phyloP scores from a whole-genome alignment of 2,329 filamentous ascomycete species.

The Microsporum audouinii region DNA sequence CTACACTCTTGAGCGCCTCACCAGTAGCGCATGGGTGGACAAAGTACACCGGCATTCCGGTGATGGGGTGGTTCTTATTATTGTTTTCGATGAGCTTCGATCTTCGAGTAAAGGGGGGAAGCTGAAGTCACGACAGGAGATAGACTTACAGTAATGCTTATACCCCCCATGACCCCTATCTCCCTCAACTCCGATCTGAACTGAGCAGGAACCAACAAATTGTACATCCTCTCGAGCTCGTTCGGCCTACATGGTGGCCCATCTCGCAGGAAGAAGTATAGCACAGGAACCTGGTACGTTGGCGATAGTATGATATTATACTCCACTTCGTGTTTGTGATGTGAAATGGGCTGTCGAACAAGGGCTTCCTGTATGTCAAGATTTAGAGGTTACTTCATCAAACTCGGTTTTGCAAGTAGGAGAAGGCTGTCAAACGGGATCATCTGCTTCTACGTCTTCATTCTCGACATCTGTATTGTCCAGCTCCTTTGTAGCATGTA shows the following conservation, averaged over 20 bases:
- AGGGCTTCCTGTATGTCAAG: conserved; percentile 7
- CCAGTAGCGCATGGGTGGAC: conserved; percentile 86
- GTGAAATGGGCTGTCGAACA: background rate
- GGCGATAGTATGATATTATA: conserved; percentile 68
- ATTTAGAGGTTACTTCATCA: background rate
- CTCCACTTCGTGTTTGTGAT: conserved; percentile 40
- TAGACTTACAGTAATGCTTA: conserved; percentile 62
- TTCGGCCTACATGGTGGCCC: conserved; percentile 45
- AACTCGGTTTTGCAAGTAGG: background rate
- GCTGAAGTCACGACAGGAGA: background rate
- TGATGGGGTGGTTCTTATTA: conserved; percentile 68
- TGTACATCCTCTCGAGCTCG: conserved; percentile 45
- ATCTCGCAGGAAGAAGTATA: conserved; percentile 61
- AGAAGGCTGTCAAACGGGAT: conserved; percentile 6
- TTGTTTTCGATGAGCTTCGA: conserved; percentile 16
- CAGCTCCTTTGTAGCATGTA: background rate
- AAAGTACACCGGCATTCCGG: conserved; percentile 70
- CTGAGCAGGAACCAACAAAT: conserved; percentile 57
- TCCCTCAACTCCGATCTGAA: conserved; percentile 51
- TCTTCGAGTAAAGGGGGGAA: background rate
- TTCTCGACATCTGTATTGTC: conserved; percentile 1
- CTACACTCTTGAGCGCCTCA: conserved; percentile 61
- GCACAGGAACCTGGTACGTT: conserved; percentile 61
- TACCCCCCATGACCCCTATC: conserved; percentile 56
- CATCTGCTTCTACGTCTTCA: conserved; percentile 1